These are phyloP conservation scores for barrel medic (Medicago truncatula) DNA, from an alignment of 306 rosid genomes.

Conservation along the genomic window DNA sequence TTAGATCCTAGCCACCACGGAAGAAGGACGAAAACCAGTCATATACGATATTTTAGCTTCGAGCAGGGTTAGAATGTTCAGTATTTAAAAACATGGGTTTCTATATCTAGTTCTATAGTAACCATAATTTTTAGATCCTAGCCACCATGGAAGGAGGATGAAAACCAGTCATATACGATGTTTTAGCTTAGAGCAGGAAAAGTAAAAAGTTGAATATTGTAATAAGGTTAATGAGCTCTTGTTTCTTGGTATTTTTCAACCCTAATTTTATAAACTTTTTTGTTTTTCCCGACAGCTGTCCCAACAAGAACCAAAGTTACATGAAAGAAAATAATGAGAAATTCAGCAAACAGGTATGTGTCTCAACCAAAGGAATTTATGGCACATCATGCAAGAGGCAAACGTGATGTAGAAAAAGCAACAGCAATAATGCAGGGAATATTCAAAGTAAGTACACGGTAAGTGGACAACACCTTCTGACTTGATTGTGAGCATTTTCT, in stretches of 20 bases:
- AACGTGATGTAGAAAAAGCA: constrained; percentile 26
- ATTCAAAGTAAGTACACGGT: background rate
- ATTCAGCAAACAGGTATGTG: background rate
- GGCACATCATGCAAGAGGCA: background rate
- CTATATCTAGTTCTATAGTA: background rate
- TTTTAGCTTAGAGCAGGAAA: constrained; percentile 7
- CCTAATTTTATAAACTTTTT: constrained; percentile 9
- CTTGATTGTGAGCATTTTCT: constrained; percentile 7
- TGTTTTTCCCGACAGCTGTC: background rate
- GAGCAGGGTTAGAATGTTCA: constrained; percentile 6
- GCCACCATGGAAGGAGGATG: background rate
- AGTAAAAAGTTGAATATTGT: constrained; percentile 13
- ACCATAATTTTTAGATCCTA: constrained; percentile 8
- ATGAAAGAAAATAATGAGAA: constrained; percentile 5
- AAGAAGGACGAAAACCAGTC: background rate
- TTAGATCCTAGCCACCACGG: background rate
- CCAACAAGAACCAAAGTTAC: background rate
- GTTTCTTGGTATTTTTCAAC: constrained; percentile 23
- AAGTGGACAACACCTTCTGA: constrained; percentile 32
- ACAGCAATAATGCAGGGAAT: background rate
- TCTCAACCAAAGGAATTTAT: background rate
- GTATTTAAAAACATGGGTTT: background rate
- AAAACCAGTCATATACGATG: constrained; percentile 25
- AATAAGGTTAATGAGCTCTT: constrained; percentile 19
- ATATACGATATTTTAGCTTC: background rate